Evolutionary conservation across 352 stramenopile genomes (phyloP).

Genomic region (Globisporangium heterothallicum): DNA sequence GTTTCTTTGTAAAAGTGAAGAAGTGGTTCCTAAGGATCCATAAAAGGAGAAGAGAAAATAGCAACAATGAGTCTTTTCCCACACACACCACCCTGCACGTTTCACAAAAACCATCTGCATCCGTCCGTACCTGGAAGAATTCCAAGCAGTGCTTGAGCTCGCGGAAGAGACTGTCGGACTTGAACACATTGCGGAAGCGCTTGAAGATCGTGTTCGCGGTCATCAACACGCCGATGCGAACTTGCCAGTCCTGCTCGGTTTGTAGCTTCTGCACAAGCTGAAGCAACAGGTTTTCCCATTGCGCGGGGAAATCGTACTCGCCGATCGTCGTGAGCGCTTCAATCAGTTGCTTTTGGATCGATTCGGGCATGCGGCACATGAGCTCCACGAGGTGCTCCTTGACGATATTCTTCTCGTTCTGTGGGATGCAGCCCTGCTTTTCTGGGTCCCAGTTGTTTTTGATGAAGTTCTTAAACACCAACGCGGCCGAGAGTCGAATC

Average conservation of each 20-base stretch:
- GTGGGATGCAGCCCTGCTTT: constrained; percentile 64
- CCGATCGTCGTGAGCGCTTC: constrained; percentile 97
- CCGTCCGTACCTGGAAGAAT: constrained; percentile 75
- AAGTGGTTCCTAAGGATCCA: constrained; percentile 38
- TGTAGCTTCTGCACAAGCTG: constrained; percentile 93
- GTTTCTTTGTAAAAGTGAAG: constrained; percentile 77
- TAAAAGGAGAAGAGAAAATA: not conserved
- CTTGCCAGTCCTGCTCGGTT: constrained; percentile 81
- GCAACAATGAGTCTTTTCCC: constrained; percentile 6
- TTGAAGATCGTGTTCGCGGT: constrained; percentile 99
- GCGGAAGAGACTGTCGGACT: constrained; percentile 92
- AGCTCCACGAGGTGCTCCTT: constrained; percentile 98
- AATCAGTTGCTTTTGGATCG: constrained; percentile 93
- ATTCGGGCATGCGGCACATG: constrained; percentile 95
- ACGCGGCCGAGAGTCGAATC: constrained; percentile 62
- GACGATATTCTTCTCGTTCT: constrained; percentile 90
- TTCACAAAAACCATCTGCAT: constrained; percentile 1
- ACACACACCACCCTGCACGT: not conserved
- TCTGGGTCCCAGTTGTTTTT: constrained; percentile 96
- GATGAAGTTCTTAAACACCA: constrained; percentile 98
- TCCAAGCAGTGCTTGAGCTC: constrained; percentile 96
- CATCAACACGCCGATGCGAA: constrained; percentile 95
- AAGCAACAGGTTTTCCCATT: constrained; percentile 95
- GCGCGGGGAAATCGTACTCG: constrained; percentile 94
- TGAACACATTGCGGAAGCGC: constrained; percentile 93